A percentile compares a stretch with the other conserved stretches of the same genome.
These are phyloP conservation scores for Citrus maxima DNA, from an alignment of 345 rosid genomes.

Conservation along the genomic window DNA sequence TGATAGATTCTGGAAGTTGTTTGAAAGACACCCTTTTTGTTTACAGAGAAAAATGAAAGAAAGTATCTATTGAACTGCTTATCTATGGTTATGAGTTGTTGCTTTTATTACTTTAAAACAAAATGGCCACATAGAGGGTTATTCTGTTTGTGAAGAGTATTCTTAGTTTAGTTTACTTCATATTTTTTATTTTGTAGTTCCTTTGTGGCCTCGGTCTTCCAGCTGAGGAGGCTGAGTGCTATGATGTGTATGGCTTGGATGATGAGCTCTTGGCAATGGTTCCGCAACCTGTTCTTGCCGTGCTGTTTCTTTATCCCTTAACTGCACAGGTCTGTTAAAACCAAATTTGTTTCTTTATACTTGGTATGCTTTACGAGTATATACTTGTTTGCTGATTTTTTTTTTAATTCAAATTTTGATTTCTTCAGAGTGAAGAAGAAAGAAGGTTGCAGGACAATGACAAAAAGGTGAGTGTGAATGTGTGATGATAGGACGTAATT, in stretches of 20 bases:
- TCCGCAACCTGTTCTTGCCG: conserved; percentile 90
- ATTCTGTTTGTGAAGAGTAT: background rate
- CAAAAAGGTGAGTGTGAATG: conserved; percentile 38
- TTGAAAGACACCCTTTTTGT: background rate
- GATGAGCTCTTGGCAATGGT: conserved; percentile 85
- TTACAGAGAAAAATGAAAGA: too few species aligned
- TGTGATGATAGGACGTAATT: background rate
- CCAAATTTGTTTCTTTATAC: background rate
- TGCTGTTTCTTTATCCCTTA: conserved; percentile 81
- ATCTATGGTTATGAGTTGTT: background rate
- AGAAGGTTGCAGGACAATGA: conserved; percentile 56
- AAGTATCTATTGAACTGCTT: too few species aligned
- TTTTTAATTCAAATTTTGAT: background rate
- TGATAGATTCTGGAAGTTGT: background rate
- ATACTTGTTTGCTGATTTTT: conserved; percentile 10
- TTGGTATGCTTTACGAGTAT: background rate
- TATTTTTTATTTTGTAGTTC: conserved; percentile 44
- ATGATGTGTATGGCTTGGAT: conserved; percentile 88
- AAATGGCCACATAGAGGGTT: background rate
- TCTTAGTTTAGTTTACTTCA: background rate
- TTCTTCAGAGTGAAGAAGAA: conserved; percentile 74
- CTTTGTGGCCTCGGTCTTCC: conserved; percentile 84
- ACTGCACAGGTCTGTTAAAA: conserved; percentile 57
- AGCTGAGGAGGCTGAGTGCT: conserved; percentile 64
- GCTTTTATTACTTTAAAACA: background rate